phyloP scores from a whole-genome alignment of 1,284 basidiomycete species.

The Ustilago shanxiensis region DNA sequence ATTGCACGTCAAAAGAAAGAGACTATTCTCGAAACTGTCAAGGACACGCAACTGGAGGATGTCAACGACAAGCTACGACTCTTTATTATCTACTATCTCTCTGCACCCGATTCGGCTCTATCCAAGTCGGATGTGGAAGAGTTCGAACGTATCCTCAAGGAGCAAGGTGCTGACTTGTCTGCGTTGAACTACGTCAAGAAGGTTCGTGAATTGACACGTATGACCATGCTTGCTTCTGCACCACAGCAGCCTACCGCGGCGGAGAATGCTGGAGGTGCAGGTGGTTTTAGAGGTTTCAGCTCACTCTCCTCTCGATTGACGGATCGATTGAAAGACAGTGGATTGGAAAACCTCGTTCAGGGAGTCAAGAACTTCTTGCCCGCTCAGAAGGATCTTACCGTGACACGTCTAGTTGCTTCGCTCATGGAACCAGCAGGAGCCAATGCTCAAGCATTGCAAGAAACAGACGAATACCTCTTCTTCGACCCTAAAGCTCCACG shows the following conservation, averaged over 20 bases:
- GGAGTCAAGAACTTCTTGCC: conserved; percentile 99
- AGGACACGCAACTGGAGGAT: conserved; percentile 70
- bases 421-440: conserved; percentile 95
- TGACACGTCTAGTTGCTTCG: conserved; percentile 92
- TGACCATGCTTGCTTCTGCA: conserved; percentile 86
- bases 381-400: conserved; percentile 90
- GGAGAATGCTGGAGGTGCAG: conserved; percentile 72
- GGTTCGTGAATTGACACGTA: conserved; percentile 93
- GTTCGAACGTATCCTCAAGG: conserved; percentile 74
- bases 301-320: conserved; percentile 78
- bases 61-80: conserved; percentile 87
- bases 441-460: conserved; percentile 76
- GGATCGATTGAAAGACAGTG: conserved; percentile 91
- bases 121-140: conserved; percentile 88
- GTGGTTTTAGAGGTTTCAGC: conserved; percentile 90
- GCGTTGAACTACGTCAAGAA: conserved; percentile 94
- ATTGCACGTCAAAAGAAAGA: conserved; percentile 75
- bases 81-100: conserved; percentile 92
- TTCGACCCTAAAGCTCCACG: conserved; percentile 80
- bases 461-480: conserved; percentile 95
- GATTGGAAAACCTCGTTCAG: conserved; percentile 91
- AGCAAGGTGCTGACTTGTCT: conserved; percentile 78
- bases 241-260: conserved; percentile 73
- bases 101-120: conserved; percentile 82
- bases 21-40: conserved; percentile 82